Conservation (phyloP, 495 filamentous ascomycete genomes). For the Penicillium fimorum region DNA sequence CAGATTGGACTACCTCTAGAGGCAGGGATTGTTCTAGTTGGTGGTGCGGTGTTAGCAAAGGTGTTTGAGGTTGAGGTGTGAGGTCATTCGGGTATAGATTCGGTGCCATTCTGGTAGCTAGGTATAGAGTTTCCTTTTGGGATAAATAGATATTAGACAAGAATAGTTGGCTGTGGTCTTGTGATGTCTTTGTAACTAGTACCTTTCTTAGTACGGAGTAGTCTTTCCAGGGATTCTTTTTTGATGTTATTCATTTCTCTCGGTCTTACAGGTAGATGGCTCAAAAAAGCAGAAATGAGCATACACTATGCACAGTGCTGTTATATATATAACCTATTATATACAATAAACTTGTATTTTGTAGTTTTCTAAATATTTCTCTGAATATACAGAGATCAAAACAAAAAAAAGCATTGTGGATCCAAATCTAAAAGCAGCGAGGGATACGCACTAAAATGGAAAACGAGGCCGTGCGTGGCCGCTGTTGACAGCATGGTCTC, state of each 20-base stretch:
- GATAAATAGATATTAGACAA: neutral
- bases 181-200: too few relatives aligned
- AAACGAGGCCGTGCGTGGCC: constrained; percentile 12
- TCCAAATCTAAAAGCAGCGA: constrained; percentile 6
- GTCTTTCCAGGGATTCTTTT: too few relatives aligned
- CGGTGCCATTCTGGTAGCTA: neutral
- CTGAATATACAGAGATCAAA: neutral
- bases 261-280: too few relatives aligned
- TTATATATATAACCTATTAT: too few relatives aligned
- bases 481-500: constrained; percentile 13
- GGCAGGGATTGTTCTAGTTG: constrained; percentile 5
- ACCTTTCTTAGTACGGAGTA: too few relatives aligned
- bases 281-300: too few relatives aligned
- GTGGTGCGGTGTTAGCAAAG: constrained; percentile 9
- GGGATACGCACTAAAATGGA: constrained; percentile 9
- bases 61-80: constrained; percentile 18
- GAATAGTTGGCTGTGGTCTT: too few relatives aligned
- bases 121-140: neutral
- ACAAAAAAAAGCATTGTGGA: constrained; percentile 7
- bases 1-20: constrained; percentile 11
- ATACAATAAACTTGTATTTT: too few relatives aligned
- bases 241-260: too few relatives aligned
- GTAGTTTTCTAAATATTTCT: neutral
- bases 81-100: constrained; percentile 2
- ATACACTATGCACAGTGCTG: too few relatives aligned